Base-by-base conservation (phyloP, 2,329 filamentous ascomycete genomes). In the Colletotrichum plurivorum region DNA sequence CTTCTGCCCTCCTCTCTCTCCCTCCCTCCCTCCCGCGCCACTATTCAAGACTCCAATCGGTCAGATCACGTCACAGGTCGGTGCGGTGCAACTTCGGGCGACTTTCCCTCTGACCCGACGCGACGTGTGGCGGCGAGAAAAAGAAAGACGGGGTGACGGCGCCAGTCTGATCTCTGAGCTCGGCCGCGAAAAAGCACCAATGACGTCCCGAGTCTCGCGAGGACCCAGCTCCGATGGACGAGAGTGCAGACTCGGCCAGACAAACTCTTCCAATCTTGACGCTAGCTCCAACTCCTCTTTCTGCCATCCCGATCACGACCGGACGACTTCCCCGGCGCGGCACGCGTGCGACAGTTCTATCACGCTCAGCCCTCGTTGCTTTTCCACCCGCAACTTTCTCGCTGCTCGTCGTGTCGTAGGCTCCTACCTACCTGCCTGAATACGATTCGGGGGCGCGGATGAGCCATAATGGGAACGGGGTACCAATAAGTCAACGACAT, bases 141-240 rank as follows among this genome's bases (percentile, higher is more conserved):
- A 68, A 65, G 65, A 49, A 65, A 68, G 41, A 46, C 9, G 39
- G 53, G 65, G 48, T 46, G 20, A 61, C 52, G 18, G 52, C 27
- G 48, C 15, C 15, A 64, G 59, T 46, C 59, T 54, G 36, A 43
- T 36, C n/a, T 18, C n/a, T 27, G 16, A 65, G 54, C 61, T 55
- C 61, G 48, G 54, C 36, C 55, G 49, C 43, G 25, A 69, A 56
- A 56, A 61, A 41, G 41, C 66, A 69, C 62, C 62, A 69, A 69
- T 69, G 49, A 46, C 22, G 55, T 16, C 15, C 46, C 55, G 55
- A 60, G 62, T 20, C 62, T 66, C 20, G 43, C 51, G 53, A 69
- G 62, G 62, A 69, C 66, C 62, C 55, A 66, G 51, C 62, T 69
- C 66, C 62, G 55, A 65, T n/a, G 25, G 27, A 60, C 46, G 18